phyloP scores from a whole-genome alignment of 2,329 filamentous ascomycete genomes.

The Lecanicillium sp. region DNA sequence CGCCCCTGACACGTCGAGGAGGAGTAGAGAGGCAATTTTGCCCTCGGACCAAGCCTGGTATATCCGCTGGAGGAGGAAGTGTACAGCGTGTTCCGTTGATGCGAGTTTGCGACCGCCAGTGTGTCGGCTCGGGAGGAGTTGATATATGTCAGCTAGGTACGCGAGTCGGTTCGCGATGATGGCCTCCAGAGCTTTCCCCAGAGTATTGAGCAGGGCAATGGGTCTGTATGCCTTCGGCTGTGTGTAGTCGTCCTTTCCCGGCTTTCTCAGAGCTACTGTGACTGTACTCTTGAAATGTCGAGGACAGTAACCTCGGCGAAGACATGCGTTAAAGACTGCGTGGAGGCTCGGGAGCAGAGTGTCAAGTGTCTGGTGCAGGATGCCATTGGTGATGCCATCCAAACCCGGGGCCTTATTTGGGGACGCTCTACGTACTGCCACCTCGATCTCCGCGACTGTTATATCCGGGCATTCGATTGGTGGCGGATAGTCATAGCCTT shows the following conservation, averaged over 20 bases:
- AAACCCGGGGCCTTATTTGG: conserved; percentile 17
- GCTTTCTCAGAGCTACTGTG: conserved; percentile 17
- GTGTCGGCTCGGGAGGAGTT: conserved; percentile 6
- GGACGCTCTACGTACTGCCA: conserved; percentile 15
- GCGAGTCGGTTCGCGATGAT: conserved; percentile 15
- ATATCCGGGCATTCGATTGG: conserved; percentile 1
- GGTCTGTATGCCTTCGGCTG: conserved; percentile 17
- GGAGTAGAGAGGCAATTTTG: conserved; percentile 15
- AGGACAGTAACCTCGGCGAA: conserved; percentile 16
- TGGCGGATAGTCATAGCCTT: not conserved
- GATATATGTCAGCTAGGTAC: conserved; percentile 13
- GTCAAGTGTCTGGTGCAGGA: conserved; percentile 16
- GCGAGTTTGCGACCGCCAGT: conserved; percentile 12
- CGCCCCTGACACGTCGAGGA: conserved; percentile 16
- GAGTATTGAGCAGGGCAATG: conserved; percentile 16
- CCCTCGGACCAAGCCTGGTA: conserved; percentile 13
- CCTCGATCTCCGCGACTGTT: conserved; percentile 5
- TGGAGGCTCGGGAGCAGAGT: conserved; percentile 15
- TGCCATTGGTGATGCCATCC: conserved; percentile 18
- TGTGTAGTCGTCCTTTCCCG: conserved; percentile 17
- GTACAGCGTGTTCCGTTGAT: conserved; percentile 15
- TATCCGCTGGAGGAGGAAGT: conserved; percentile 15
- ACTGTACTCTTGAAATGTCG: conserved; percentile 15
- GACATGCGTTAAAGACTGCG: conserved; percentile 16
- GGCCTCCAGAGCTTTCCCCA: conserved; percentile 16